Evolutionary conservation across 225 moss, liverwort and hornwort species (phyloP).

Genomic region (Pseudoscleropodium purum): DNA sequence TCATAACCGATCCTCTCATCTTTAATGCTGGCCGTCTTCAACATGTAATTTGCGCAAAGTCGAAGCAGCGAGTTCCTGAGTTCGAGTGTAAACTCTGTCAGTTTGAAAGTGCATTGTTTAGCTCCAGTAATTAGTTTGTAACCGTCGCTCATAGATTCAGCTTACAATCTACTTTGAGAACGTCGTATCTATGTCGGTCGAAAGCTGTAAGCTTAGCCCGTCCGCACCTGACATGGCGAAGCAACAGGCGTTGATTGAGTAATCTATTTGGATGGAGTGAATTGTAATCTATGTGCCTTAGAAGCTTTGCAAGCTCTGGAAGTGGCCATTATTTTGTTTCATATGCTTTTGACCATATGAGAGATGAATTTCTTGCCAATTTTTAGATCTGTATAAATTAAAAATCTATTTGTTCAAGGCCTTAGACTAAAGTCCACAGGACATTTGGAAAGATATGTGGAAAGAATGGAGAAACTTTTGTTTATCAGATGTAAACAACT

Average conservation of each 20-base stretch:
- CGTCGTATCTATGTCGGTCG: background rate
- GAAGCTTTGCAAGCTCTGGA: background rate
- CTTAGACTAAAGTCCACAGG: background rate
- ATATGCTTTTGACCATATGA: background rate
- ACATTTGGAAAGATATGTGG: background rate
- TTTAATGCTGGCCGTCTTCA: no score
- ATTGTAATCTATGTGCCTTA: background rate
- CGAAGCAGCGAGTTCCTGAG: no score
- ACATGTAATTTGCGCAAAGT: no score
- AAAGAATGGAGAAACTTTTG: background rate
- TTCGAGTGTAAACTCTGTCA: no score
- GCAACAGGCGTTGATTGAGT: no score
- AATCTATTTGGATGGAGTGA: no score
- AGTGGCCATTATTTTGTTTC: background rate
- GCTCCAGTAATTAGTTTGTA: background rate
- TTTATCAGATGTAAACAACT: background rate
- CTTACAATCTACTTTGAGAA: background rate
- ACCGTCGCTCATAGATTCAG: no score
- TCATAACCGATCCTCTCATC: no score
- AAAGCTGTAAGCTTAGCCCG: no score
- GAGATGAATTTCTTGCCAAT: background rate
- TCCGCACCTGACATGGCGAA: no score
- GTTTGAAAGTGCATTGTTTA: background rate
- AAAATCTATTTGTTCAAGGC: background rate
- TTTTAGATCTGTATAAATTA: background rate